Base-by-base conservation (phyloP, 257 asterid species). In the Solanum rostratum region DNA sequence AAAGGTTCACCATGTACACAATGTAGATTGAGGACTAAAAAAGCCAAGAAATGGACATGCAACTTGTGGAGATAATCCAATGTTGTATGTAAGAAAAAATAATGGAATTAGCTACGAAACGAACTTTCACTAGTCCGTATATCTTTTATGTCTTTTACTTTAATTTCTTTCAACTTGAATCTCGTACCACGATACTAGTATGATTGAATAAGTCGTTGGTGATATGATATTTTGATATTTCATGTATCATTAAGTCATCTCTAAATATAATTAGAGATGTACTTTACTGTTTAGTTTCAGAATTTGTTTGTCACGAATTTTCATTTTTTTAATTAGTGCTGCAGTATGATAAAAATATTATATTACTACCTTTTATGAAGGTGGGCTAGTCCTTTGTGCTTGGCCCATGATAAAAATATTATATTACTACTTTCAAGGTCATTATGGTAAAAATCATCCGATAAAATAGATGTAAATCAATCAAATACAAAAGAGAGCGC, bases 11-110 rank as follows among this genome's bases (percentile, higher is more conserved):
- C 14, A 1, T 63, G 70, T 63, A 27, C 70, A 14, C 41, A 62
- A 63, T 63, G 19, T 27, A 10, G 70, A 27, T 29, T 29, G 71
- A 0, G 0, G 4, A 2, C 33, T 63, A 27, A 55, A 55, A 55
- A 0, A 8, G 0, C 65, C 14, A 10, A 1, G 13, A 1, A 0
- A 57, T 20, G 29, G 29, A 3, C 0, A 57, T 57, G 65, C 24
- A 0, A 22, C 2, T 13, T 1, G 2, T 57, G 65, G 65, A 57
- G 3, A 55, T 55, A 16, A 53, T 53, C 4, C 10, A 0, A 53
- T 10, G 59, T 2, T 6, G 1, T 6, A 6, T n/a, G n/a, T n/a
- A 53, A 16, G 8, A 43, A 43, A 54, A 54, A 52, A 50, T 15
- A 52, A 11, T 54, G 60, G 11, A 54, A 54, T 54, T 54, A 59